These are phyloP conservation scores for Leccinum sublutescens DNA, from an alignment of 768 basidiomycete genomes.

Conservation along the genomic window DNA sequence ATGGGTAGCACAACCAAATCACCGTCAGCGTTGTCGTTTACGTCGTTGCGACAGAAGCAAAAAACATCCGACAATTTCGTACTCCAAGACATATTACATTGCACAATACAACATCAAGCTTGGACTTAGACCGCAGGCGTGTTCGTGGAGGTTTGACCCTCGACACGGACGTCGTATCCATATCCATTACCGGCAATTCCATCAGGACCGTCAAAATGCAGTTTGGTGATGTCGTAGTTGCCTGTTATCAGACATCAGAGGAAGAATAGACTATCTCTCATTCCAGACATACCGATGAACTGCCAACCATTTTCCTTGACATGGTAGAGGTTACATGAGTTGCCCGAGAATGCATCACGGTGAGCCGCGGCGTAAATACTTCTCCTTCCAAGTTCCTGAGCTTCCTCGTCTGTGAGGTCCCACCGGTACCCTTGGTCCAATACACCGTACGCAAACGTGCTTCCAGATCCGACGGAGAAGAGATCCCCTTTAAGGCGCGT, in stretches of 20 bases:
- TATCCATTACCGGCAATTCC: conserved; percentile 72
- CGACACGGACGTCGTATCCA: conserved; percentile 74
- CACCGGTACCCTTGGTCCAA: conserved; percentile 93
- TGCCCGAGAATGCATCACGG: conserved; percentile 94
- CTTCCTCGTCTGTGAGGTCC: conserved; percentile 91
- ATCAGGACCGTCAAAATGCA: conserved; percentile 90
- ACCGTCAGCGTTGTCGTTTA: not conserved
- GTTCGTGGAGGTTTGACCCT: conserved; percentile 54
- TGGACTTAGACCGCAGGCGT: conserved; percentile 37
- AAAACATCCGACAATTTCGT: conserved; percentile 3
- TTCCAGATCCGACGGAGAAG: conserved; percentile 99
- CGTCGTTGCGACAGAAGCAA: not conserved
- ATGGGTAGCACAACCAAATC: conserved; percentile 14
- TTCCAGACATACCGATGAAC: conserved; percentile 73
- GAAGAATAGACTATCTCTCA: conserved; percentile 2
- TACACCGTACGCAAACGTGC: conserved; percentile 98
- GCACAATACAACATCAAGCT: conserved; percentile 28
- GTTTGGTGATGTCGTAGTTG: conserved; percentile 86
- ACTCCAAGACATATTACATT: conserved; percentile 16
- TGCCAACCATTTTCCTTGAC: conserved; percentile 95
- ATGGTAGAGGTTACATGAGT: conserved; percentile 94
- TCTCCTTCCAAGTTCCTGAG: conserved; percentile 88
- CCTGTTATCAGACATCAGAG: conserved; percentile 44
- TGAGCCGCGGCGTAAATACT: conserved; percentile 98
- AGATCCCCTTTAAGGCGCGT: conserved; percentile 92